These are phyloP conservation scores for Sonneratia alba DNA, from an alignment of 345 rosid species.

Conservation along the genomic window DNA sequence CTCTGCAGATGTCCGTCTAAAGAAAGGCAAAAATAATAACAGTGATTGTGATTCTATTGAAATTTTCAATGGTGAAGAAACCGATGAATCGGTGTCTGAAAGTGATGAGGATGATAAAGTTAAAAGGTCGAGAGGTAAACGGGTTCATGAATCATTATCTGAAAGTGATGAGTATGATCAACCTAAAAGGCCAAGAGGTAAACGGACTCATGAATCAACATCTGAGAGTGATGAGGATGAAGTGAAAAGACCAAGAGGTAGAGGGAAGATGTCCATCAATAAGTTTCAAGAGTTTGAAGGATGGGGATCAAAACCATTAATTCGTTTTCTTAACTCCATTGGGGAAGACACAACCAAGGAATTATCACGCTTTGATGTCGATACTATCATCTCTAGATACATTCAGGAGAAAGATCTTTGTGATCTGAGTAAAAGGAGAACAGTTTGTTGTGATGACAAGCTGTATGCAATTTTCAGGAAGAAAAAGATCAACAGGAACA, in stretches of 20 bases:
- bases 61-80: conserved; percentile 11
- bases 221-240: conserved; percentile 15
- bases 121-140: conserved; percentile 7
- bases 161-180: conserved; percentile 11
- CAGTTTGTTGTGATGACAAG: conserved; percentile 33
- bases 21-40: conserved; percentile 8
- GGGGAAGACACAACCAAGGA: conserved; percentile 26
- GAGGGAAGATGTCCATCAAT: conserved; percentile 12
- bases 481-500: conserved; percentile 27
- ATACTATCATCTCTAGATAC: conserved; percentile 20
- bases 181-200: conserved; percentile 5
- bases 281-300: conserved; percentile 25
- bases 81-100: conserved; percentile 16
- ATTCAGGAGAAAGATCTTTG: conserved; percentile 29
- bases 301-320: conserved; percentile 42
- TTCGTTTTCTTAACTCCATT: conserved; percentile 30
- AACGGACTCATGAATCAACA: conserved; percentile 3
- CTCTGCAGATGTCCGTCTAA: conserved; percentile 20
- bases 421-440: conserved; percentile 29
- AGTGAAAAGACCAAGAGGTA: background rate
- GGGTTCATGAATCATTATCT: conserved; percentile 8
- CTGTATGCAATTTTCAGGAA: conserved; percentile 31
- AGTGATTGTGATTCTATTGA: conserved; percentile 6
- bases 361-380: conserved; percentile 28
- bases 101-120: conserved; percentile 6